Conservation (phyloP, 2,329 filamentous ascomycete genomes). For the Ciborinia camelliae region DNA sequence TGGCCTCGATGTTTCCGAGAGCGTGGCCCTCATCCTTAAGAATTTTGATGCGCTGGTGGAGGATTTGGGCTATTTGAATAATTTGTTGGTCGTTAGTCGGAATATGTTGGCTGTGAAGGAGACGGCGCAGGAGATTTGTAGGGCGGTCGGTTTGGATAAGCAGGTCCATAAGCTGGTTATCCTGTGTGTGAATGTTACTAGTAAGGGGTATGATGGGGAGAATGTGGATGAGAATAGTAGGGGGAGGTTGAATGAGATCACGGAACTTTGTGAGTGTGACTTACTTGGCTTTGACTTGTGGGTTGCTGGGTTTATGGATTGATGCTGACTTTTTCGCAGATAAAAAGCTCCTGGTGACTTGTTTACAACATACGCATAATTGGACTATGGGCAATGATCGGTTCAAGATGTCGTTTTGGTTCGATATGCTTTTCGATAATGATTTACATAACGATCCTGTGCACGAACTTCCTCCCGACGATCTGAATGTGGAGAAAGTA, state of each 20-base stretch:
- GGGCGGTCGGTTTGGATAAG: slow-evolving; percentile 61
- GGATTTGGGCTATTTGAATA: slow-evolving; percentile 61
- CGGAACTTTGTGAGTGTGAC: slow-evolving; percentile 55
- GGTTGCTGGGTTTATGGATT: neutral
- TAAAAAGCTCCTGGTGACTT: slow-evolving; percentile 64
- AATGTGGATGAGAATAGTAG: slow-evolving; percentile 55
- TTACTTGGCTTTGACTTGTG: neutral
- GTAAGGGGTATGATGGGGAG: slow-evolving; percentile 64
- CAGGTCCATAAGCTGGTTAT: slow-evolving; percentile 64
- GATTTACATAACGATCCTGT: slow-evolving; percentile 50
- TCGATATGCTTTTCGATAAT: slow-evolving; percentile 61
- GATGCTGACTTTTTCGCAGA: slow-evolving; percentile 41
- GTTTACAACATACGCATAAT: slow-evolving; percentile 64
- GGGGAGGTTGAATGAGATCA: slow-evolving; percentile 58
- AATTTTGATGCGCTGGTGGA: slow-evolving; percentile 60
- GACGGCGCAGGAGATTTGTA: slow-evolving; percentile 63
- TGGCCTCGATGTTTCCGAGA: slow-evolving; percentile 57
- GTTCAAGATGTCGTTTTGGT: slow-evolving; percentile 69
- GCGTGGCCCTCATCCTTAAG: slow-evolving; percentile 59
- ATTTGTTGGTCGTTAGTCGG: slow-evolving; percentile 63
- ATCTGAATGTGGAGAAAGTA: slow-evolving; percentile 55
- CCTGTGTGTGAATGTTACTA: slow-evolving; percentile 63
- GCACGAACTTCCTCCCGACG: slow-evolving; percentile 47
- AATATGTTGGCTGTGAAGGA: slow-evolving; percentile 63
- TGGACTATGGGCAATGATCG: slow-evolving; percentile 67